Percentiles rank a stretch among this genome's conserved stretches.
Evolutionary conservation across 2,329 filamentous ascomycete genomes (phyloP).

Genomic region (Xylariales sp.): DNA sequence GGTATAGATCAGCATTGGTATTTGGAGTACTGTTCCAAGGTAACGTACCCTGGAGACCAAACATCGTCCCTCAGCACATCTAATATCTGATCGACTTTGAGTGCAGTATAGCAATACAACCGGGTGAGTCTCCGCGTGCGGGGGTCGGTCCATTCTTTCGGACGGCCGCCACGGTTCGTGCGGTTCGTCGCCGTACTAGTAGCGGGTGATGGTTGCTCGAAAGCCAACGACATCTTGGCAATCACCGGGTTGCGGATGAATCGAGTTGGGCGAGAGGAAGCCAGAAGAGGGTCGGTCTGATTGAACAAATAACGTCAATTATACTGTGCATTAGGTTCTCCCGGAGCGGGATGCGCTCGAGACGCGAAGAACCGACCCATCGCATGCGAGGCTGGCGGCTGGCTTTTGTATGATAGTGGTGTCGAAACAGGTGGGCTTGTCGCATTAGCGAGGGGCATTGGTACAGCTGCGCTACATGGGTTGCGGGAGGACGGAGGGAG

Average conservation of each 20-base stretch:
- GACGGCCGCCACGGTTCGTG: slow-evolving; percentile 39
- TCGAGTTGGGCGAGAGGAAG: background rate
- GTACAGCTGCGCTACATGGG: background rate
- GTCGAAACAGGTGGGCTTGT: background rate
- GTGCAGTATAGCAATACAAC: slow-evolving; percentile 52
- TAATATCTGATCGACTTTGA: slow-evolving; percentile 46
- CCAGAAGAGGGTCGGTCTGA: background rate
- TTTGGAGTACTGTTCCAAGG: too few species aligned
- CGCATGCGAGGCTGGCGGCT: background rate
- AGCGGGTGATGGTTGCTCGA: slow-evolving; percentile 5
- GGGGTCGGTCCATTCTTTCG: slow-evolving; percentile 50
- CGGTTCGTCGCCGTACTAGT: slow-evolving; percentile 16
- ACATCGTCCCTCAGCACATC: slow-evolving; percentile 41
- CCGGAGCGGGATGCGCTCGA: background rate
- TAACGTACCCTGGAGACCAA: slow-evolving; percentile 41
- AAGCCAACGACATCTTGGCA: background rate
- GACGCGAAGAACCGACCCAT: background rate
- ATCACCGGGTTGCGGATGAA: background rate
- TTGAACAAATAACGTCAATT: background rate
- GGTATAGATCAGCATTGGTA: too few species aligned
- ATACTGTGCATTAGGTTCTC: background rate
- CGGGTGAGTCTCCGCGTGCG: slow-evolving; percentile 49
- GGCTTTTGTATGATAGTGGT: background rate
- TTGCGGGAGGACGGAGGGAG: slow-evolving; percentile 1
- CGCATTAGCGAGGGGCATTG: slow-evolving; percentile 1